Conservation (phyloP, 768 basidiomycete genomes). For the Multifurca ochricompacta region DNA sequence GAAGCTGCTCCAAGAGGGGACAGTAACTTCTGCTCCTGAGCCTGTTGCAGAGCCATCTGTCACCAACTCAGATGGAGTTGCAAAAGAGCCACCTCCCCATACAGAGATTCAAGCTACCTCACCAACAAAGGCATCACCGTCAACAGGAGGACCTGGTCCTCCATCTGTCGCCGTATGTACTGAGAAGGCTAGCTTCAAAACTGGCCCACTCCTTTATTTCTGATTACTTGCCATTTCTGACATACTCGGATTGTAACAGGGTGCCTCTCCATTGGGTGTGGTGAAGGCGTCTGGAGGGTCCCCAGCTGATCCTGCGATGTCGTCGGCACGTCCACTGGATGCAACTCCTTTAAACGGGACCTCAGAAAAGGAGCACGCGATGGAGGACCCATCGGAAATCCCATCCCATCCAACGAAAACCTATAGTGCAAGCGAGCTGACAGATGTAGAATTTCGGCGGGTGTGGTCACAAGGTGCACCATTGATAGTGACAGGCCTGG, state of each 20-base stretch:
- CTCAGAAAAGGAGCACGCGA: background rate
- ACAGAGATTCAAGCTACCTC: background rate
- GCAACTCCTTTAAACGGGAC: background rate
- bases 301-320: background rate
- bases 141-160: background rate
- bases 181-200: background rate
- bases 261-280: background rate
- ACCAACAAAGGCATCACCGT: background rate
- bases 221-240: background rate
- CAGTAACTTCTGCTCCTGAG: background rate
- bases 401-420: conserved; percentile 36
- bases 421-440: conserved; percentile 43
- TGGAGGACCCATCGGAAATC: conserved; percentile 13
- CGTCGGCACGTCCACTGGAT: background rate
- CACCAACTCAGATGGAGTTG: background rate
- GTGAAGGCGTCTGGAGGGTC: background rate
- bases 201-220: background rate
- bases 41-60: background rate
- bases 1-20: conserved; percentile 33
- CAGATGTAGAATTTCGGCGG: conserved; percentile 50
- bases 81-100: background rate
- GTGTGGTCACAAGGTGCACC: conserved; percentile 74
- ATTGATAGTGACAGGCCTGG: conserved; percentile 63
- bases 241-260: background rate
- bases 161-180: background rate